Conservation (phyloP, 2,329 filamentous ascomycete species). For the Apiospora aurea region DNA sequence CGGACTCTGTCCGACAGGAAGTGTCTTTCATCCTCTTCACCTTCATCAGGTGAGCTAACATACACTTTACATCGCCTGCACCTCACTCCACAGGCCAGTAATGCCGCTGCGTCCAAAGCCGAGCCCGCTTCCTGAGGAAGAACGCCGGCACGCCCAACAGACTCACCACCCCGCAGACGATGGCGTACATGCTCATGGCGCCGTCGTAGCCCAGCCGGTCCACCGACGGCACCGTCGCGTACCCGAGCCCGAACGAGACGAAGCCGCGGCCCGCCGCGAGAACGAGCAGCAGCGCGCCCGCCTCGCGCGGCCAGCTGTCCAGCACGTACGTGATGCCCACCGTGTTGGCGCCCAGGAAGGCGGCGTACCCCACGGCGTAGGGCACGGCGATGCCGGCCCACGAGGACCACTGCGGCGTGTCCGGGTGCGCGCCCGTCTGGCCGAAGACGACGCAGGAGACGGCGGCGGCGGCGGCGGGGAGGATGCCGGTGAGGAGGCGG, state of each 20-base stretch:
- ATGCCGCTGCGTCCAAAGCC: constrained; percentile 6
- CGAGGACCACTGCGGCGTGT: constrained; percentile 44
- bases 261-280: constrained; percentile 37
- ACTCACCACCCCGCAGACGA: constrained; percentile 31
- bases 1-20: too few species aligned
- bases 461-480: constrained; percentile 25
- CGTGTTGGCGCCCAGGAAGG: constrained; percentile 38
- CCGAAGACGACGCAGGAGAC: constrained; percentile 28
- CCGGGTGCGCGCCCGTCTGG: constrained; percentile 17
- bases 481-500: constrained; percentile 24
- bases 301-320: constrained; percentile 40
- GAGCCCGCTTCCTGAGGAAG: constrained; percentile 18
- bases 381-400: constrained; percentile 33
- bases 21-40: too few species aligned
- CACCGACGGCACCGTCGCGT: constrained; percentile 34
- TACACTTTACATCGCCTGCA: background rate
- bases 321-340: constrained; percentile 39
- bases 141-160: constrained; percentile 22
- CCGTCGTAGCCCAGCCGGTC: constrained; percentile 33
- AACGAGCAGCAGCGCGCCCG: constrained; percentile 36
- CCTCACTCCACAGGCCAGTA: constrained; percentile 19
- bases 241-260: constrained; percentile 38
- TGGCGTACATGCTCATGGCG: constrained; percentile 34
- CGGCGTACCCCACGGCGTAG: constrained; percentile 35
- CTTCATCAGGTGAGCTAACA: background rate